These are phyloP conservation scores for Oleoguttula mirabilis DNA, from an alignment of 495 filamentous ascomycete genomes.

Conservation along the genomic window DNA sequence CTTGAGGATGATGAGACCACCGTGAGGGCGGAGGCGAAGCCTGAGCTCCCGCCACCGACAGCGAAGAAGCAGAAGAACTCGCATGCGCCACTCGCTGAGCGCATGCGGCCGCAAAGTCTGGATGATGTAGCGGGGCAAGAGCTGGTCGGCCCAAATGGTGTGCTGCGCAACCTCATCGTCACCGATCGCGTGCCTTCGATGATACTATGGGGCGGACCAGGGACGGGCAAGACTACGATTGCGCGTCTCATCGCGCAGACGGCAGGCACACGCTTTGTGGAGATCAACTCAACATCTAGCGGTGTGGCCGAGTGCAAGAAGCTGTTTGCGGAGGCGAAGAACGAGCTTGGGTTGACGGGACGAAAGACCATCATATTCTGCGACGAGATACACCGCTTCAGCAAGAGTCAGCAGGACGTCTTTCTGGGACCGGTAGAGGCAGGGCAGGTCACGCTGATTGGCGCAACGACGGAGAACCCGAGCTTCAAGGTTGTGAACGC, in stretches of 20 bases:
- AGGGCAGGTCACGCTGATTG: constrained; percentile 82
- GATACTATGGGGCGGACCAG: constrained; percentile 87
- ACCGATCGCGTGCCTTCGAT: constrained; percentile 79
- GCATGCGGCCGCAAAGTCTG: constrained; percentile 75
- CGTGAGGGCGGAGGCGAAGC: background rate
- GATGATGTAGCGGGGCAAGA: constrained; percentile 88
- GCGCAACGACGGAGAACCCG: constrained; percentile 94
- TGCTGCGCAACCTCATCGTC: constrained; percentile 83
- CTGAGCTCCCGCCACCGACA: constrained; percentile 30
- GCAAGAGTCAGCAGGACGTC: constrained; percentile 87
- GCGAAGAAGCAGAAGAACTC: constrained; percentile 43
- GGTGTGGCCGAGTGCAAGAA: constrained; percentile 95
- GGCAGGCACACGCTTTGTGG: constrained; percentile 74
- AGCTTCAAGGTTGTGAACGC: constrained; percentile 88
- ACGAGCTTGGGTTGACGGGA: constrained; percentile 69
- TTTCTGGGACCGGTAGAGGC: constrained; percentile 88
- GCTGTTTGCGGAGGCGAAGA: constrained; percentile 74
- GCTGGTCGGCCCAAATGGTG: constrained; percentile 69
- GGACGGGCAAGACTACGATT: constrained; percentile 95
- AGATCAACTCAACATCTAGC: constrained; percentile 86
- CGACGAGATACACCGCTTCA: constrained; percentile 94
- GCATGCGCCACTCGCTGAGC: constrained; percentile 71
- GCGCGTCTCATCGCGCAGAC: constrained; percentile 80
- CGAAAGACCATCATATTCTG: constrained; percentile 94
- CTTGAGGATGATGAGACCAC: constrained; percentile 24